Base-by-base conservation (phyloP, 805 yeast species). In the Cyberlindnera misumaiensis region DNA sequence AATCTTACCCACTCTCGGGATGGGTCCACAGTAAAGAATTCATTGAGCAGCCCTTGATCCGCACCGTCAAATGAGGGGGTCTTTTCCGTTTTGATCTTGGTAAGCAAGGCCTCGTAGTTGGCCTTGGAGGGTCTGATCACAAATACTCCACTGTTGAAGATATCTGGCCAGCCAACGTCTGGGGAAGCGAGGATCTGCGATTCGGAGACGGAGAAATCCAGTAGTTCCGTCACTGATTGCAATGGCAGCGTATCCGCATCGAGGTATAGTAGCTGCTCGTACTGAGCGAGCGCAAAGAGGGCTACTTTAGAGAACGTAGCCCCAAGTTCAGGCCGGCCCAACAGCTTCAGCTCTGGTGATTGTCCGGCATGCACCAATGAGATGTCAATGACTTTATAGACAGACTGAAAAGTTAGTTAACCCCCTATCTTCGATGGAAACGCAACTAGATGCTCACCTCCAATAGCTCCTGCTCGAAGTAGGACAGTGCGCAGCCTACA, bases 121-220 rank as follows among this genome's bases (percentile, higher is more conserved):
- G 45, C 45, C 2, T 50, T 27, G 46, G 67, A 63, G 2, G 93
- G 94, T 40, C 66, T 67, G 18, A 75, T 55, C 6, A 79, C 65
- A 44, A 85, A 65, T 15, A 85, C 71, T 1, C 95, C 94, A 11
- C 88, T 75, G 59, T 85, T 85, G 67, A 85, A 85, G 36, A 80
- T 70, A 62, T 85, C 95, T 1, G 95, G 94, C 82, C 90, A 85
- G n/a, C 94, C 93, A 11, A 75, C 64, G 58, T 85, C 95, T 0
- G 93, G 85, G 6, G 80, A 64, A 0, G 93, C 58, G 10, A 48
- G 48, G 12, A 54, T 46, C 41, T 63, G 62, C 9, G 41, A 27
- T 10, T 46, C 40, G 4, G 51, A 32, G 2, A 52, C 24, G 5
- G 47, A 39, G 5, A 44, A 22, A 3, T 31, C 40, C 26, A 63